A percentile compares a stretch with the other conserved stretches of the same genome.
phyloP scores from a whole-genome alignment of 2,329 filamentous ascomycete genomes.

The Penicillium corylophilum region DNA sequence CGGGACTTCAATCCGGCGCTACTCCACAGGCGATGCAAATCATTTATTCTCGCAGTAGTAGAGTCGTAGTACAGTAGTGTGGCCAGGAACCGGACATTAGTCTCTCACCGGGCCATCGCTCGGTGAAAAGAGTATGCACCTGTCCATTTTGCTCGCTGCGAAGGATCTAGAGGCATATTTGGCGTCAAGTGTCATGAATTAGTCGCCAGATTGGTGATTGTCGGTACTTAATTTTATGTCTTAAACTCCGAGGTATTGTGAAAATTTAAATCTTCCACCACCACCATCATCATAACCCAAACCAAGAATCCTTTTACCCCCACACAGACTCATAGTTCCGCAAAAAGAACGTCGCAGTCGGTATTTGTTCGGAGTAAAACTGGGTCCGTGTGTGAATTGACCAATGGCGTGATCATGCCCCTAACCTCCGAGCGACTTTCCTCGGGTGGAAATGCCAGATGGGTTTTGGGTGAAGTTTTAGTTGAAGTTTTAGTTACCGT shows the following conservation, averaged over 20 bases:
- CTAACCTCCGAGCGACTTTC: slow-evolving; percentile 5
- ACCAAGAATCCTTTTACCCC: too few relatives aligned
- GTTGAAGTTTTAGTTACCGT: slow-evolving; percentile 16
- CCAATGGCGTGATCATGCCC: slow-evolving; percentile 15
- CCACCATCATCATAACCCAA: too few relatives aligned
- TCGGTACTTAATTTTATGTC: too few relatives aligned
- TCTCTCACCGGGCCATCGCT: neutral
- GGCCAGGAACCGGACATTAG: slow-evolving; percentile 10
- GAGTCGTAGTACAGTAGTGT: slow-evolving; percentile 18
- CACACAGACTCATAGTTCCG: neutral
- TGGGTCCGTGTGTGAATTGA: slow-evolving; percentile 8
- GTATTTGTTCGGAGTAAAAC: slow-evolving; percentile 23
- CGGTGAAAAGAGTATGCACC: neutral
- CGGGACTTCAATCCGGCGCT: slow-evolving; percentile 6
- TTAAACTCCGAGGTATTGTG: too few relatives aligned
- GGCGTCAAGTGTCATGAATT: neutral
- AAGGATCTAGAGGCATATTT: neutral
- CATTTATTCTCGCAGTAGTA: slow-evolving; percentile 18
- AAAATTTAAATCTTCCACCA: too few relatives aligned
- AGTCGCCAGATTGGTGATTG: neutral
- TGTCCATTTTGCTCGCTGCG: neutral
- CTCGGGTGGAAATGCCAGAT: slow-evolving; percentile 27
- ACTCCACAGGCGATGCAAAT: slow-evolving; percentile 17
- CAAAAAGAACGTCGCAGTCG: slow-evolving; percentile 6
- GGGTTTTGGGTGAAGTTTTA: neutral